Conservation (phyloP, 768 basidiomycete genomes). For the Tubosaeta sp. region DNA sequence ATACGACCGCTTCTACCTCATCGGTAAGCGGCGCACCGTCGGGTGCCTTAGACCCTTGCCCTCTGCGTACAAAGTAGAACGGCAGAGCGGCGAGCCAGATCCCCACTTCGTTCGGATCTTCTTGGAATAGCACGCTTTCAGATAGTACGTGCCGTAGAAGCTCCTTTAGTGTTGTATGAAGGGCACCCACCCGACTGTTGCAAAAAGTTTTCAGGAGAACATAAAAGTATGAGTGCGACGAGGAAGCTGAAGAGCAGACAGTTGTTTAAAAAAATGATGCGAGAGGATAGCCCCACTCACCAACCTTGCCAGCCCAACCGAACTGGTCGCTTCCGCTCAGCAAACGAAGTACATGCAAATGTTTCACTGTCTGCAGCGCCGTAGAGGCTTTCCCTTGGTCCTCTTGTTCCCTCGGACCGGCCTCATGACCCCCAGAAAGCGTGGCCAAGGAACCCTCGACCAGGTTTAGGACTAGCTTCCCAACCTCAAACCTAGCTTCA, state of each 20-base stretch:
- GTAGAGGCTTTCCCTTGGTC: slow-evolving; percentile 10
- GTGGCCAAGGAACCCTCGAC: slow-evolving; percentile 26
- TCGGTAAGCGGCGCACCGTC: slow-evolving; percentile 51
- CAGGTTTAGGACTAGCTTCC: slow-evolving; percentile 63
- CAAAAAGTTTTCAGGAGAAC: slow-evolving; percentile 67
- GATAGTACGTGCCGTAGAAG: slow-evolving; percentile 67
- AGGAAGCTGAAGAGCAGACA: slow-evolving; percentile 30
- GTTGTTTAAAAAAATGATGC: slow-evolving; percentile 1
- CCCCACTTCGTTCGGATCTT: slow-evolving; percentile 62
- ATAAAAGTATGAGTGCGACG: slow-evolving; percentile 62
- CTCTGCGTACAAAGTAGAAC: slow-evolving; percentile 29
- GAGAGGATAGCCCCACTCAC: slow-evolving; percentile 37
- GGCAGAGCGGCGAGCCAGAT: slow-evolving; percentile 75
- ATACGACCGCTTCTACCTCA: slow-evolving; percentile 53
- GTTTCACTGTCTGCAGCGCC: slow-evolving; percentile 51
- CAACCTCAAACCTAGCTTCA: slow-evolving; percentile 82
- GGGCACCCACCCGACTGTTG: slow-evolving; percentile 44
- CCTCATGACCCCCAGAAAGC: slow-evolving; percentile 9
- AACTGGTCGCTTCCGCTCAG: slow-evolving; percentile 79
- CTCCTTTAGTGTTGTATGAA: slow-evolving; percentile 44
- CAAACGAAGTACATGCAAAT: slow-evolving; percentile 73
- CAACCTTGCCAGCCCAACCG: slow-evolving; percentile 68
- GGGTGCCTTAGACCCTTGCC: slow-evolving; percentile 38
- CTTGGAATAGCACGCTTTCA: slow-evolving; percentile 75
- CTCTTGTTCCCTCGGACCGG: slow-evolving; percentile 7